Evolutionary conservation across 2,329 filamentous ascomycete genomes (phyloP).

Genomic region (Paradendryphiella salina): DNA sequence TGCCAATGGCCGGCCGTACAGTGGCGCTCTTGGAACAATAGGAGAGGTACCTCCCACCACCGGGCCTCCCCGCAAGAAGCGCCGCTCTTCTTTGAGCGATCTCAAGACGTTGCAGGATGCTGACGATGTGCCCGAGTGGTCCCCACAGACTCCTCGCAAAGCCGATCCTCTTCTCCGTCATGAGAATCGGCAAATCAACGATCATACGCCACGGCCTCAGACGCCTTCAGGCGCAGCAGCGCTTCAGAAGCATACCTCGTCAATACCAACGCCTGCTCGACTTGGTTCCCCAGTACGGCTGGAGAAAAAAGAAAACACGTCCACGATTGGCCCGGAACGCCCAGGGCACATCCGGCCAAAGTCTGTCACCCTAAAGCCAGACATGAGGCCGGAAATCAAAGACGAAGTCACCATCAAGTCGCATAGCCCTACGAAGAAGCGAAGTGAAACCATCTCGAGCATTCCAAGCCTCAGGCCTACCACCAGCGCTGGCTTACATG

Average conservation of each 20-base stretch:
- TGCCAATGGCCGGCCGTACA: constrained; percentile 32
- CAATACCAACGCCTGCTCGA: constrained; percentile 47
- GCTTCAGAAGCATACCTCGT: constrained; percentile 45
- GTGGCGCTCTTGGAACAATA: constrained; percentile 53
- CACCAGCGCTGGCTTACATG: constrained; percentile 51
- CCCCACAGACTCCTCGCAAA: constrained; percentile 44
- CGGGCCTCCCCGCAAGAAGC: constrained; percentile 64
- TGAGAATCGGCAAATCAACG: constrained; percentile 31
- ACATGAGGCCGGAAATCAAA: constrained; percentile 24
- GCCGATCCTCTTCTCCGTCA: constrained; percentile 28
- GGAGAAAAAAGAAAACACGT: constrained; percentile 46
- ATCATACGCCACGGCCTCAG: constrained; percentile 35
- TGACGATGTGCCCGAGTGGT: constrained; percentile 49
- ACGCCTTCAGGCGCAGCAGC: constrained; percentile 34
- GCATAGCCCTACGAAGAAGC: constrained; percentile 50
- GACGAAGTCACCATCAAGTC: constrained; percentile 47
- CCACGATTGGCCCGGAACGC: constrained; percentile 35
- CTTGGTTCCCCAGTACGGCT: constrained; percentile 52
- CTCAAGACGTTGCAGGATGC: constrained; percentile 69
- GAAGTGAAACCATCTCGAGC: constrained; percentile 51
- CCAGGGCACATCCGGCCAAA: constrained; percentile 28
- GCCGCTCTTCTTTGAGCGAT: constrained; percentile 89
- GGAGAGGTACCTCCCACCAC: constrained; percentile 51
- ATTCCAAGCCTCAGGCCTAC: constrained; percentile 56
- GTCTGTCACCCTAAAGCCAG: constrained; percentile 24